Base-by-base conservation (phyloP, 192 early-diverging fungal genomes). In the Coemansia sp. region DNA sequence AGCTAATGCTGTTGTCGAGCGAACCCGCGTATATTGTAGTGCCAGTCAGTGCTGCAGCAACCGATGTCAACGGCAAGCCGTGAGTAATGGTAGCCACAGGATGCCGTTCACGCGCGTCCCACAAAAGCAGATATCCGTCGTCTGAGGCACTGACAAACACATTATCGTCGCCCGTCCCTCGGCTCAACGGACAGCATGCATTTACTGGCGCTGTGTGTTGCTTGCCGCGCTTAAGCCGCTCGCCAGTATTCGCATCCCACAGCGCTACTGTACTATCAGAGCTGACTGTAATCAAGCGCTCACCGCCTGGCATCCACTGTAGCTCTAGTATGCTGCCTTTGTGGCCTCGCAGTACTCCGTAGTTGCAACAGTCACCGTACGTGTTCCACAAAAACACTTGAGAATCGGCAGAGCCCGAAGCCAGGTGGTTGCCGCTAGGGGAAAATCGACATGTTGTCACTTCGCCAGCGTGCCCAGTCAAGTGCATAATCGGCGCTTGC, bases 361-460 rank as follows among this genome's bases (percentile, higher is more conserved):
- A 95, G 75, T 99, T 99, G 46, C 75, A 56, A 67, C 92, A 92
- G 52, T 95, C 94, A 5, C 95, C 91, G 65, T 91, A 90, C 12
- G 91, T 91, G 57, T 93, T 90, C 97, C 97, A 99, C 37, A 99
- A 70, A 59, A 93, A 86, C 19, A 97, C 90, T n/a, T 81, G 76
- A 68, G 86, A 80, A 68, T 97, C 97, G 44, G 84, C 85, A 34
- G 87, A 87, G 29, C 85, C 90, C 24, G 92, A 93, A 0, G 92
- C 95, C 40, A 99, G 50, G 56, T 89, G 81, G 41, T 90, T 77
- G 58, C 97, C 97, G 50, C 81, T 82, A 15, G 86, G 90, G 63
- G 91, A 91, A 74, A 99, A 99, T 65, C 87, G 83, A 63, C 88
- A 87, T 11, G 91, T 84, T 26, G 88, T 87, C 14, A 99, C 82